Base-by-base conservation (phyloP, 805 yeast species). In the Candida bentonensis region DNA sequence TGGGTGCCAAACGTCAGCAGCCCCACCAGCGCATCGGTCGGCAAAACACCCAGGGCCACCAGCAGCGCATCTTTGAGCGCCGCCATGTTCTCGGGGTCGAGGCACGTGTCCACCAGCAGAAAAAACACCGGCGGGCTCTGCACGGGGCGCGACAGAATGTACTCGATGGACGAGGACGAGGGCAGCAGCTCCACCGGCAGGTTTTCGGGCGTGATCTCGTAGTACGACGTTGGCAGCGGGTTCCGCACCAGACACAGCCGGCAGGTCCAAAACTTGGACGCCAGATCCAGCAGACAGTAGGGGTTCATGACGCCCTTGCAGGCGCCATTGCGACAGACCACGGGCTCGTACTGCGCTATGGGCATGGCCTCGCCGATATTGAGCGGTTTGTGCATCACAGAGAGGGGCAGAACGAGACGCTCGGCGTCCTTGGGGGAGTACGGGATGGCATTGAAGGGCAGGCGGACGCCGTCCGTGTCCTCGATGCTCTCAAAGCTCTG, bases 1-100 rank as follows among this genome's bases (percentile, higher is more conserved):
- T 82, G 84, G 21, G 92, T 82, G 44, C 95, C 96, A 57, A 66
- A 84, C n/a, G 96, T 84, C 56, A 88, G 75, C 55, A 88, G 70
- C 34, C 96, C 96, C 46, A 88, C 76, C 44, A 87, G 67, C 1
- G 95, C 82, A 54, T 88, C 86, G 41, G 89, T 89, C 15, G 97
- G 97, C 54, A 88, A 73, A 51, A 84, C 65, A 43, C 83, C 73
- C 50, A 88, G 69, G 1, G 94, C 78, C 46, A 82, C 73, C 42
- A 84, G 73, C 55, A 87, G 69, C 17, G 89, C 72, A 52, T 86
- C 94, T 57, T 83, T 87, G 61, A 88, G 70, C 1, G 94, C 83
- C 58, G 78, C 74, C 55, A 88, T 68, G 57, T 84, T 85, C 53
- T 86, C 96, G 42, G 74, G 78, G 55, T 87, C 94, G 61, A 86